These are phyloP conservation scores for Laguncularia racemosa DNA, from an alignment of 345 rosid genomes.

Conservation along the genomic window DNA sequence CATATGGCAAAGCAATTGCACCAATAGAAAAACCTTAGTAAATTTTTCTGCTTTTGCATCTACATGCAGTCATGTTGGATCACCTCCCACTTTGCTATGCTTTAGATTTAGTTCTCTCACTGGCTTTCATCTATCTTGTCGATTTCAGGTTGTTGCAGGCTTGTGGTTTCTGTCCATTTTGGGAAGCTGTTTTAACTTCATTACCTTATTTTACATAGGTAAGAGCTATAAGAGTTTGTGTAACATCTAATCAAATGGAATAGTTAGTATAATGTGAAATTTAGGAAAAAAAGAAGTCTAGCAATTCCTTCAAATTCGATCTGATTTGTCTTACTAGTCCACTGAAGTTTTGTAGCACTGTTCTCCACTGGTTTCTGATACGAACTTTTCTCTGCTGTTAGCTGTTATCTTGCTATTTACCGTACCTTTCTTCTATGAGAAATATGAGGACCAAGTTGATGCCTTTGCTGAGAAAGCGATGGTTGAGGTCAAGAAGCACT, in stretches of 20 bases:
- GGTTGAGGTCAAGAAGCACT: constrained; percentile 75
- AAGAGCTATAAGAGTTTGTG: constrained; percentile 3
- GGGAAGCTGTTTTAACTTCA: constrained; percentile 70
- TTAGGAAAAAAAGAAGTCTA: too few species aligned
- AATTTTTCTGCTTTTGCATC: too few species aligned
- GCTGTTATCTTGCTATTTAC: constrained; percentile 61
- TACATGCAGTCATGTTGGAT: too few species aligned
- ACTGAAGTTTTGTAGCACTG: too few species aligned
- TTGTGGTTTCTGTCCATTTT: constrained; percentile 64
- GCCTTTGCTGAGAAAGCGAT: constrained; percentile 69
- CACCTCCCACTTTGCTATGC: not conserved
- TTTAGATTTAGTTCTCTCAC: not conserved
- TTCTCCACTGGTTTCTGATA: not conserved
- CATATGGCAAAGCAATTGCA: too few species aligned
- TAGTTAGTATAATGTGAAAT: too few species aligned
- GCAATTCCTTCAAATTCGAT: too few species aligned
- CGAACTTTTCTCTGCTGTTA: constrained; percentile 4
- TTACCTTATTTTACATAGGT: constrained; percentile 77
- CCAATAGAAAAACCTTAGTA: too few species aligned
- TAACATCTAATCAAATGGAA: too few species aligned
- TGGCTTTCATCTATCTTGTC: not conserved
- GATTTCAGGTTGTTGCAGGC: constrained; percentile 61
- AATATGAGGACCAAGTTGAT: constrained; percentile 78
- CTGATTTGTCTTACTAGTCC: too few species aligned
- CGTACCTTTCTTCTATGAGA: constrained; percentile 72